These are phyloP conservation scores for Gossypium thurberi DNA, from an alignment of 345 rosid species.

Conservation along the genomic window DNA sequence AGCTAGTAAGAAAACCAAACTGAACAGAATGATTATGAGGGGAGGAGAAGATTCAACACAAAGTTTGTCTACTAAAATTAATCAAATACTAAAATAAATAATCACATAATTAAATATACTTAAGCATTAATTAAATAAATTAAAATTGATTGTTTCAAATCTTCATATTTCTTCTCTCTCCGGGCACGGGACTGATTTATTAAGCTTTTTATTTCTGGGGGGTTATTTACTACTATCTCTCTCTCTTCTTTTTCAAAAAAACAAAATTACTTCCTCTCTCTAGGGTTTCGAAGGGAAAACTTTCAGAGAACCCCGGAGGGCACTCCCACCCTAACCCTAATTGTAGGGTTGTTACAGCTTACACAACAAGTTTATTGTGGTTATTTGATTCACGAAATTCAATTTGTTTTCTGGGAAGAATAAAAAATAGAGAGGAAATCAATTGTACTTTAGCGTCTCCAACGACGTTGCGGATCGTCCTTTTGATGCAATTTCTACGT, in stretches of 20 bases:
- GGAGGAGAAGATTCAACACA: not conserved
- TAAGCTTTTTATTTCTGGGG: not conserved
- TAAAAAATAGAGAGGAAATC: not conserved
- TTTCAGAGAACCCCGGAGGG: not conserved
- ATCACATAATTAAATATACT: not conserved
- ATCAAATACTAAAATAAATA: not conserved
- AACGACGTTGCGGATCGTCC: not conserved
- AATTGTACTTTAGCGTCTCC: not conserved
- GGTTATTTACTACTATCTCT: not conserved
- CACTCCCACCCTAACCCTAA: not conserved
- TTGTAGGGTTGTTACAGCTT: not conserved
- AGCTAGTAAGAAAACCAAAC: not conserved
- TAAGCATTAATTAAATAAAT: not conserved
- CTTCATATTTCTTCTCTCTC: not conserved
- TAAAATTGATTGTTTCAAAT: too few species aligned
- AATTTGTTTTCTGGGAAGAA: not conserved
- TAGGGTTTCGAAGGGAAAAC: slow-evolving; percentile 18
- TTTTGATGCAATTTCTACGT: not conserved
- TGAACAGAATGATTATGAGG: not conserved
- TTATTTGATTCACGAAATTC: slow-evolving; percentile 1
- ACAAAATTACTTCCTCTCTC: not conserved
- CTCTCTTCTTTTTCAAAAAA: not conserved
- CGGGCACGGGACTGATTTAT: slow-evolving; percentile 8
- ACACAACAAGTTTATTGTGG: not conserved
- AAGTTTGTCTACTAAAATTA: not conserved